Percentiles rank a stretch among this genome's conserved stretches.
phyloP scores from a whole-genome alignment of 371 early-diverging fungal genomes.

The Mortierella sp. region DNA sequence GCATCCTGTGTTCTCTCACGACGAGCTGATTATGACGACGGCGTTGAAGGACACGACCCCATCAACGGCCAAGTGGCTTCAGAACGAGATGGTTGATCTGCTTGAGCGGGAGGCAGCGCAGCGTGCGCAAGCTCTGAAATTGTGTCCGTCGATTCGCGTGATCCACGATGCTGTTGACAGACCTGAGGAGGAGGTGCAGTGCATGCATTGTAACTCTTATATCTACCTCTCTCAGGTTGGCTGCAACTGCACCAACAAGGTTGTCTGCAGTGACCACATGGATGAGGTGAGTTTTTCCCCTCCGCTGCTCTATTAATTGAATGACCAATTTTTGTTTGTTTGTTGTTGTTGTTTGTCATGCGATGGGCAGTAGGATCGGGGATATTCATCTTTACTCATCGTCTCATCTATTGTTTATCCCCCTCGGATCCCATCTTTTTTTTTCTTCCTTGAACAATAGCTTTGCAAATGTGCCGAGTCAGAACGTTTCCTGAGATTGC shows the following conservation, averaged over 20 bases:
- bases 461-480: constrained; percentile 67
- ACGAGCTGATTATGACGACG: constrained; percentile 84
- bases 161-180: constrained; percentile 62
- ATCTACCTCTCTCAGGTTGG: constrained; percentile 77
- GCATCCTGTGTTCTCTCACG: constrained; percentile 95
- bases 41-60: constrained; percentile 60
- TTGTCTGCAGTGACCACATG: constrained; percentile 75
- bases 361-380: not conserved
- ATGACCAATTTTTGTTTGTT: not conserved
- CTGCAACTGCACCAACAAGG: constrained; percentile 74
- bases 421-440: no score
- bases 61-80: constrained; percentile 67
- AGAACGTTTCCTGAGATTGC: constrained; percentile 61
- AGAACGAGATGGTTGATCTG: constrained; percentile 70
- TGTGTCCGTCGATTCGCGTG: constrained; percentile 57
- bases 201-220: constrained; percentile 78
- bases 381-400: not conserved
- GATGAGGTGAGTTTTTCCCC: constrained; percentile 57
- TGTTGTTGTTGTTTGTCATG: not conserved
- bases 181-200: constrained; percentile 76
- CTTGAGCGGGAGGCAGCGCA: constrained; percentile 68
- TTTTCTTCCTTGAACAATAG: constrained; percentile 31
- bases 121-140: constrained; percentile 62
- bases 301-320: not conserved
- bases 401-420: not conserved